Evolutionary conservation across 768 basidiomycete species (phyloP), one percentile per base, ranked within the genome.

Genomic region (Psilocybe cubensis): DNA sequence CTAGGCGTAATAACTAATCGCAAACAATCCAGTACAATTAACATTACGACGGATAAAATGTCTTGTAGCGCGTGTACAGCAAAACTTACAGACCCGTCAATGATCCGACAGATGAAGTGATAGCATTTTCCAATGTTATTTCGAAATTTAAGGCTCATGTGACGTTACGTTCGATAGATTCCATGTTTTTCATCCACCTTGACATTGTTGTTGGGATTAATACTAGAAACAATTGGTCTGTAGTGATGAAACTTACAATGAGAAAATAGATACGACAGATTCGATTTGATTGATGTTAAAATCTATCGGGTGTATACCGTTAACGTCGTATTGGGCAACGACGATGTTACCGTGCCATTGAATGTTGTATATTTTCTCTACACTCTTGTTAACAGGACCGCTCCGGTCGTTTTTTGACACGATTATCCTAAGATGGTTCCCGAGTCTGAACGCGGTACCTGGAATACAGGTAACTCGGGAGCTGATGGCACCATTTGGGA

Each of bases 321-420:
- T 3, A 6, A 17, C 3, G 23, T 33, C 29, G 41, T 55, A 55
- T 18, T 33, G 44, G 5, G 40, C 25, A 8, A 55, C 17, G 17
- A 55, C 44, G 3, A 55, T 33, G 20, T 55, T 55, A 9, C 54
- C 54, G 1, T 12, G n/a, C 54, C 54, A 55, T 27, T 38, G 6
- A 17, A 20, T 35, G 8, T 20, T 27, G 44, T 33, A 55, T 5
- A 42, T 4, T 21, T 18, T 20, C 21, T 18, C n/a, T 4, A 47
- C 44, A 9, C 27, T 6, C 11, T 18, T 12, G 24, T 55, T 55
- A 1, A 42, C 29, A 5, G 31, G 54, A 6, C 42, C 43, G 17
- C n/a, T 18, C 4, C 8, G 11, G 1, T 3, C 23, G 9, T 11
- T n/a, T 21, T 29, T 47, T 6, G 54, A 55, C 33, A 55, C 33